These are phyloP conservation scores for Diaporthe aspalathi DNA, from an alignment of 2,329 filamentous ascomycete species.

Conservation along the genomic window DNA sequence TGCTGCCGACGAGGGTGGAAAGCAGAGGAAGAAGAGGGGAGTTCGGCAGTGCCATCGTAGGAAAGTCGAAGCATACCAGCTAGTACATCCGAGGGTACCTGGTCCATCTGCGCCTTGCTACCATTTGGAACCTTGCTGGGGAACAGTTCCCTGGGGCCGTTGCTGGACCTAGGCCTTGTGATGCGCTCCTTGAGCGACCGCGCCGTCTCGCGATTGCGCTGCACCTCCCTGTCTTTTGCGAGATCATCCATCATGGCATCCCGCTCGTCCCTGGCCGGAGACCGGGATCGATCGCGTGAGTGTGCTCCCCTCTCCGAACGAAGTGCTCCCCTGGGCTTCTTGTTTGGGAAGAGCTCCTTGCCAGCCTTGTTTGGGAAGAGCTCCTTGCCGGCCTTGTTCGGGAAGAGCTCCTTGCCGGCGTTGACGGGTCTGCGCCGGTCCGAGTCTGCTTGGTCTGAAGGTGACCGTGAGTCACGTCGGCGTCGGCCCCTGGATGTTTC, in stretches of 20 bases:
- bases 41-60: slow-evolving; percentile 38
- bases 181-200: slow-evolving; percentile 58
- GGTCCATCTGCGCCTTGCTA: slow-evolving; percentile 50
- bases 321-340: slow-evolving; percentile 41
- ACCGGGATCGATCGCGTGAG: slow-evolving; percentile 63
- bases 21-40: slow-evolving; percentile 1
- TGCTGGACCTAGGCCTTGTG: slow-evolving; percentile 51
- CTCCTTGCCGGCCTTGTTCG: too few species aligned
- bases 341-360: slow-evolving; percentile 59
- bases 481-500: slow-evolving; percentile 18
- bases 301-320: slow-evolving; percentile 45
- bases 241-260: slow-evolving; percentile 49
- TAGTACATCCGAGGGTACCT: slow-evolving; percentile 48
- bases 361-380: too few species aligned
- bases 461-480: slow-evolving; percentile 36
- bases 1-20: background rate
- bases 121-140: slow-evolving; percentile 54
- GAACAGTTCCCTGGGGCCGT: slow-evolving; percentile 69
- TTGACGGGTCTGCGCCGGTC: slow-evolving; percentile 53
- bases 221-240: slow-evolving; percentile 45
- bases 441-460: slow-evolving; percentile 38
- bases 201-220: slow-evolving; percentile 57
- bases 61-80: slow-evolving; percentile 48
- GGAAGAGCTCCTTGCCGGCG: slow-evolving; percentile 67
- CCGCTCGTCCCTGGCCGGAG: slow-evolving; percentile 58